Evolutionary conservation across 805 yeast genomes (phyloP).

Genomic region (Wickerhamomyces ciferrii): DNA sequence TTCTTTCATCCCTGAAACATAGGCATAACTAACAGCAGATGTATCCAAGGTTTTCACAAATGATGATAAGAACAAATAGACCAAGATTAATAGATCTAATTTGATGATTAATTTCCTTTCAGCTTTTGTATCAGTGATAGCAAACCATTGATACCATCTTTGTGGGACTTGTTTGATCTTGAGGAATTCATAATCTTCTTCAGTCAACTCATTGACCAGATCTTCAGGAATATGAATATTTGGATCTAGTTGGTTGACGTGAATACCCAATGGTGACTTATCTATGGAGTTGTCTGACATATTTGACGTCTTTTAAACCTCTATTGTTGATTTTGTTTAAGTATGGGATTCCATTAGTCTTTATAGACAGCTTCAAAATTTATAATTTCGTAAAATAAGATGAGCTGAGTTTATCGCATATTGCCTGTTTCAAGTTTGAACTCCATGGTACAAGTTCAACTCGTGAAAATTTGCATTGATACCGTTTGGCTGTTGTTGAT

Average conservation of each 20-base stretch:
- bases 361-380: not conserved
- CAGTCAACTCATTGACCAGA: not conserved
- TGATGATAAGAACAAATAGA: constrained; percentile 52
- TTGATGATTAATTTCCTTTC: constrained; percentile 39
- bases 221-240: constrained; percentile 4
- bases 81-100: constrained; percentile 44
- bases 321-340: not conserved
- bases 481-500: not conserved
- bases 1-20: constrained; percentile 55
- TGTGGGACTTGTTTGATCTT: constrained; percentile 10
- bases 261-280: too few relatives aligned
- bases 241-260: not conserved
- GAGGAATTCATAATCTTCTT: constrained; percentile 4
- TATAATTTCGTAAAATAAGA: not conserved
- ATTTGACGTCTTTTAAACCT: too few relatives aligned
- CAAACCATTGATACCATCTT: constrained; percentile 54
- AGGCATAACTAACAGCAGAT: constrained; percentile 57
- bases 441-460: too few relatives aligned
- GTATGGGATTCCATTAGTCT: not conserved
- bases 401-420: too few relatives aligned
- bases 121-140: constrained; percentile 39
- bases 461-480: not conserved
- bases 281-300: too few relatives aligned
- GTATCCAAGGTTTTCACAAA: constrained; percentile 64
- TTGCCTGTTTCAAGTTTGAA: too few relatives aligned